A percentile compares a stretch with the other conserved stretches of the same genome.
Conservation (phyloP, 148 eudicot species). For the Chenopodium suecicum region DNA sequence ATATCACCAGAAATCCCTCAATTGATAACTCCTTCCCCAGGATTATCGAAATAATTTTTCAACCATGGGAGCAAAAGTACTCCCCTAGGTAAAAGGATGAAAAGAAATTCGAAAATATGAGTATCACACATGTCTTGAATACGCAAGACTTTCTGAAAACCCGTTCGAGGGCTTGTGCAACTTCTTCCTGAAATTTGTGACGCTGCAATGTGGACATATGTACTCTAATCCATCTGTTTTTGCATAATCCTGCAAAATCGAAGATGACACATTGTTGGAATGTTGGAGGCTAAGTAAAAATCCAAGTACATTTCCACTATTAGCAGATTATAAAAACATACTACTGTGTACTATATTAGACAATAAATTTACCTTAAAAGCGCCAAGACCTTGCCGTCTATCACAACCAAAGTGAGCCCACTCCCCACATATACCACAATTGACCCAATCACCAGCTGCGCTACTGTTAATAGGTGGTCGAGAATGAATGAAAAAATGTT, state of each 20-base stretch:
- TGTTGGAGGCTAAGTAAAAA: neutral
- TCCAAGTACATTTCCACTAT: neutral
- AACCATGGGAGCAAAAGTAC: slow-evolving; percentile 24
- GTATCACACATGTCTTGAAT: slow-evolving; percentile 37
- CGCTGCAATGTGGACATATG: slow-evolving; percentile 96
- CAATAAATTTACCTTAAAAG: slow-evolving; percentile 70
- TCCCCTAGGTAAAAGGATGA: slow-evolving; percentile 23
- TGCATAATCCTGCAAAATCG: slow-evolving; percentile 76
- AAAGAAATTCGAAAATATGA: slow-evolving; percentile 8
- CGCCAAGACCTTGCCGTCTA: slow-evolving; percentile 93
- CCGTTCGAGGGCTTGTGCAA: slow-evolving; percentile 70
- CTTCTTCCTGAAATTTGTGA: slow-evolving; percentile 83
- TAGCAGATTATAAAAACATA: neutral
- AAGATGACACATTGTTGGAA: neutral
- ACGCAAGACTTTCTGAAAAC: slow-evolving; percentile 47
- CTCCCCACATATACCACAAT: slow-evolving; percentile 94
- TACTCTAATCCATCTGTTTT: slow-evolving; percentile 97
- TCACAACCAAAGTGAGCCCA: slow-evolving; percentile 99
- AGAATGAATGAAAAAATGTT: neutral
- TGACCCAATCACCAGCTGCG: slow-evolving; percentile 98
- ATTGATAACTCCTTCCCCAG: neutral
- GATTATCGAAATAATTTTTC: slow-evolving; percentile 11
- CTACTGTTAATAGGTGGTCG: slow-evolving; percentile 54
- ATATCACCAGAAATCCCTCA: slow-evolving; percentile 18
- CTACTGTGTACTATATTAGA: neutral